Percentiles rank a stretch among this genome's conserved stretches.
Conservation (phyloP, 139 green algal genomes). For the Chlorella sp. region DNA sequence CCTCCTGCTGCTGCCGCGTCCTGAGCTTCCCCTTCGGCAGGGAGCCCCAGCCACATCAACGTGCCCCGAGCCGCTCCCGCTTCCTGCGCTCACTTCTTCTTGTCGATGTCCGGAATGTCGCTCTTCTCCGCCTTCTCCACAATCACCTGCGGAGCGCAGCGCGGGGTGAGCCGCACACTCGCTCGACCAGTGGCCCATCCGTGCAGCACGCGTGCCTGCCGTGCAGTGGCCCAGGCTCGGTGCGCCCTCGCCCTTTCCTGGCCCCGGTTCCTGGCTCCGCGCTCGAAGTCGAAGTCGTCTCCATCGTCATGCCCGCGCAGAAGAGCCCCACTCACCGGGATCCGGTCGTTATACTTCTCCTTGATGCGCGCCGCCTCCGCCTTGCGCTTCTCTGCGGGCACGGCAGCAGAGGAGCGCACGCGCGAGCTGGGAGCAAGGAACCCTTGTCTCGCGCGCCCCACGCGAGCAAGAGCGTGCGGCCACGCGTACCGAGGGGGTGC, state of each 20-base stretch:
- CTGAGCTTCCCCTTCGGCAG: too few species aligned
- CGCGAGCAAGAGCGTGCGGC: not conserved
- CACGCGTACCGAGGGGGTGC: conserved; percentile 69
- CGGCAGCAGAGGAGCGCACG: conserved; percentile 1
- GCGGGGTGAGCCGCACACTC: too few species aligned
- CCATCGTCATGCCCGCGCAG: too few species aligned
- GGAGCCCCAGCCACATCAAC: too few species aligned
- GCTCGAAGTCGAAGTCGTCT: too few species aligned
- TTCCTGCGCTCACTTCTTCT: conserved; percentile 92
- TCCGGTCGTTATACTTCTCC: conserved; percentile 95
- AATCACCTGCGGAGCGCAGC: conserved; percentile 96
- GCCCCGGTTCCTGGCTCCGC: too few species aligned
- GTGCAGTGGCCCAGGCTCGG: too few species aligned
- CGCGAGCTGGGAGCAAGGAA: not conserved
- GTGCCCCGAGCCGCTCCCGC: too few species aligned
- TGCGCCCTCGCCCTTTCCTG: too few species aligned
- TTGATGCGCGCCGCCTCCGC: conserved; percentile 89
- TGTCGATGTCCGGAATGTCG: conserved; percentile 99
- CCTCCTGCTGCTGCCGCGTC: too few species aligned
- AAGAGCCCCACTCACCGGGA: conserved; percentile 89
- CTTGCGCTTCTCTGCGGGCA: conserved; percentile 85
- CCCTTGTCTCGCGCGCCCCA: not conserved
- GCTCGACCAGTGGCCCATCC: too few species aligned
- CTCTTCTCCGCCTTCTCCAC: conserved; percentile 94
- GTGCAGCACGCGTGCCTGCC: too few species aligned